Evolutionary conservation across 2,329 filamentous ascomycete genomes (phyloP), one percentile per base, ranked within the genome.

Genomic region (Colletotrichum tropicicola): DNA sequence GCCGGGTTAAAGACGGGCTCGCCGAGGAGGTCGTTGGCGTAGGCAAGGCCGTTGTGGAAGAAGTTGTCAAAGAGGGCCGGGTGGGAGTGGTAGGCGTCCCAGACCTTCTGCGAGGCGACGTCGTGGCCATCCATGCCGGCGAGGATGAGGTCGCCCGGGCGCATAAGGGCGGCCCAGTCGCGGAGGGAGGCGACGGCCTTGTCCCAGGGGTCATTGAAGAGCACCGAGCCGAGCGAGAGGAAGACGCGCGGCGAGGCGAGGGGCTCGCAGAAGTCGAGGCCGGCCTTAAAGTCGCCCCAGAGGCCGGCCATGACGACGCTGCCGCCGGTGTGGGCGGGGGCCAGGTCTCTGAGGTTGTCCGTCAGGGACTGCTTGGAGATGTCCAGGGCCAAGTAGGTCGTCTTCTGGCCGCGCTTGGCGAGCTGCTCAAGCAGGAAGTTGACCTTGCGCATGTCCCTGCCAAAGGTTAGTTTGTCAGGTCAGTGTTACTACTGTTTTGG

Each of bases 41-140:
- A 73, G 3, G 70, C 69, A 61, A 81, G 78, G 5, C 79, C 79
- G 48, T 79, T 80, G 32, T 75, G 59, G 66, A 80, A 81, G 69
- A 81, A 81, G 2, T 68, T 61, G 30, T 68, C 69, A 52, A 74
- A 80, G 6, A 80, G 61, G n/a, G 75, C 73, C 7, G 76, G 71
- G 21, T 72, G 73, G 9, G 75, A 72, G 58, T 81, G 79, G 65
- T 81, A 81, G 17, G 79, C 76, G 6, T 66, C 72, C 78, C 78
- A 79, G 41, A 81, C 75, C 66, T 81, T 81, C 9, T 73, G 68
- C n/a, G 68, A 65, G 45, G 78, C 68, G 23, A 75, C 68, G 28
- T 77, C 68, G 59, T 81, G 79, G 0, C 73, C 79, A 57, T 81
- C 79, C 79, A 81, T 81, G 45, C 79, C 79, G 25, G 79, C 75